Conservation (phyloP, 805 yeast species). For the Pichia cabralensis region DNA sequence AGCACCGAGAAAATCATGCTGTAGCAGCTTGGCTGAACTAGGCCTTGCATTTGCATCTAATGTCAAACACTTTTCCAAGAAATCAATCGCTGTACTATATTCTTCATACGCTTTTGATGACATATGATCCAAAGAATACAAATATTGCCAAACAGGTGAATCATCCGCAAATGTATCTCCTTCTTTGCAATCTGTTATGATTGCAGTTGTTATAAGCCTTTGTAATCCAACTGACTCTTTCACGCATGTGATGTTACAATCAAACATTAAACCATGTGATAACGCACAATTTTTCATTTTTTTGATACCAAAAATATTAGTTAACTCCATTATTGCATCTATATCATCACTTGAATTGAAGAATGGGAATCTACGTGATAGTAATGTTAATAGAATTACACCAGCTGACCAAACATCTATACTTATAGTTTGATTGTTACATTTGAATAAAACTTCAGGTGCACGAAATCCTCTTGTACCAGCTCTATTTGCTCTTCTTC, state of each 20-base stretch:
- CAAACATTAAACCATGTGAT: slow-evolving; percentile 83
- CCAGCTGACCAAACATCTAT: slow-evolving; percentile 94
- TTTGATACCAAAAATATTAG: slow-evolving; percentile 68
- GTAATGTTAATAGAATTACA: slow-evolving; percentile 68
- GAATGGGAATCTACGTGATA: slow-evolving; percentile 79
- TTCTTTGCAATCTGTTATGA: slow-evolving; percentile 35
- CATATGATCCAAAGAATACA: slow-evolving; percentile 36
- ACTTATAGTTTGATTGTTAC: slow-evolving; percentile 71
- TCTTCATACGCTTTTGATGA: slow-evolving; percentile 28
- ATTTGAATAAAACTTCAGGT: slow-evolving; percentile 83
- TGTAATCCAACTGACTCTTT: slow-evolving; percentile 31
- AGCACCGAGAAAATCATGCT: slow-evolving; percentile 45
- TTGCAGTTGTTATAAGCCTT: slow-evolving; percentile 34
- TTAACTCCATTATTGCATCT: slow-evolving; percentile 81
- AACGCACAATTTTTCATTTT: slow-evolving; percentile 69
- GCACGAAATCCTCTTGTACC: slow-evolving; percentile 95
- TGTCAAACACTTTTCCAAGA: slow-evolving; percentile 47
- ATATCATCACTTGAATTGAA: slow-evolving; percentile 90
- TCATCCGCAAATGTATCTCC: slow-evolving; percentile 58
- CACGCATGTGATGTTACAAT: slow-evolving; percentile 47
- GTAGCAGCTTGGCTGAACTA: slow-evolving; percentile 47
- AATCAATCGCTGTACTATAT: slow-evolving; percentile 38
- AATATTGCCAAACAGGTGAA: slow-evolving; percentile 61
- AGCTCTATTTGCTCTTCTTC: slow-evolving; percentile 91
- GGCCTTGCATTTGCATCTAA: slow-evolving; percentile 49